Evolutionary conservation across 2,329 filamentous ascomycete genomes (phyloP).

Genomic region (Gaeumannomyces sp.): DNA sequence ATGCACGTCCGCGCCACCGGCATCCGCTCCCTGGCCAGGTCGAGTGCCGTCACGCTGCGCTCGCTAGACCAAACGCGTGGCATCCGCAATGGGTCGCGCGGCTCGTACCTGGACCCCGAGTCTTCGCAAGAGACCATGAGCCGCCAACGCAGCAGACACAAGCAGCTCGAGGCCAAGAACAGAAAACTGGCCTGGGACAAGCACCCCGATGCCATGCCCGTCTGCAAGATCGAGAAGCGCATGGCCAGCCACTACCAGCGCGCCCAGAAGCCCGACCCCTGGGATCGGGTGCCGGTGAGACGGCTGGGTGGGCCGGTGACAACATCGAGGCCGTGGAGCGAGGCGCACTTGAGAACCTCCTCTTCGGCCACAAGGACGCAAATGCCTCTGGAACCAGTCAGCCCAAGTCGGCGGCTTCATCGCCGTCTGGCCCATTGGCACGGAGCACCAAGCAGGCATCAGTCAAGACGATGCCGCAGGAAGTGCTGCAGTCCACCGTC

Average conservation of each 20-base stretch:
- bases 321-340: constrained; percentile 40
- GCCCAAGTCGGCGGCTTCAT: neutral
- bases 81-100: constrained; percentile 45
- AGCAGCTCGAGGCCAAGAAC: constrained; percentile 38
- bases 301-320: constrained; percentile 24
- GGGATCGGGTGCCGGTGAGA: neutral
- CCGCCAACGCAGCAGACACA: constrained; percentile 21
- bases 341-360: constrained; percentile 36
- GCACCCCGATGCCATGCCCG: constrained; percentile 14
- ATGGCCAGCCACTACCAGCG: constrained; percentile 35
- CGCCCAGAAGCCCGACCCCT: constrained; percentile 16
- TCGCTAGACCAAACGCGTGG: constrained; percentile 38
- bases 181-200: constrained; percentile 42
- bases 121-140: constrained; percentile 28
- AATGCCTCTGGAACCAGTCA: neutral
- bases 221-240: constrained; percentile 24
- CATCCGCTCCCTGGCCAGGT: constrained; percentile 10
- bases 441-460: neutral
- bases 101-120: constrained; percentile 34
- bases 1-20: constrained; percentile 10
- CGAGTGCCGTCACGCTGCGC: constrained; percentile 16
- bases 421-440: neutral
- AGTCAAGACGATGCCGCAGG: constrained; percentile 15
- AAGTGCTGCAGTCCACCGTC: constrained; percentile 25
- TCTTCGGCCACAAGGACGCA: constrained; percentile 25